A percentile compares a stretch with the other conserved stretches of the same genome.
Evolutionary conservation across 371 early-diverging fungal genomes (phyloP).

Genomic region (Chytridium lagenaria): DNA sequence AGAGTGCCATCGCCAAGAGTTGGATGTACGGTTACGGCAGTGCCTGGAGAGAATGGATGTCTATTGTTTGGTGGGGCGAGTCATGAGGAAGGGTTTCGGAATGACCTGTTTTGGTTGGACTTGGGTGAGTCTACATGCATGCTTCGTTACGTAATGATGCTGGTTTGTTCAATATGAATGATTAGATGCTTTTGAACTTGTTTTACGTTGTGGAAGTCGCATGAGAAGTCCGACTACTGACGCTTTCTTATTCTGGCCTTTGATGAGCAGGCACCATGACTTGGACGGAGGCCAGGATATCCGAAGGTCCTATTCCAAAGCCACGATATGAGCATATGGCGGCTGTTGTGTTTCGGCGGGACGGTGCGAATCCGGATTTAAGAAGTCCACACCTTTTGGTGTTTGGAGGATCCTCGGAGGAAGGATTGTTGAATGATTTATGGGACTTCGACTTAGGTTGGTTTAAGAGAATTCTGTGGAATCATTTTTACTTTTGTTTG

Average conservation of each 20-base stretch:
- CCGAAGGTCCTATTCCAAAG: background rate
- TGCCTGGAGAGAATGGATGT: background rate
- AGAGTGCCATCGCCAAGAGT: constrained; percentile 1
- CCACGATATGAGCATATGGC: constrained; percentile 43
- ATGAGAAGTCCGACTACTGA: too few relatives aligned
- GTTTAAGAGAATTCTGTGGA: too few relatives aligned
- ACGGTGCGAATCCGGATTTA: background rate
- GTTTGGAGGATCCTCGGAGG: constrained; percentile 39
- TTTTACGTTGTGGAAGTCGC: background rate
- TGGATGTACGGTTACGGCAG: constrained; percentile 9
- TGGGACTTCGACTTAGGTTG: constrained; percentile 34
- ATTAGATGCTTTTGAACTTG: too few relatives aligned
- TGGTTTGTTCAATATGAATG: too few relatives aligned
- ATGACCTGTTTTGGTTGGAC: constrained; percentile 32
- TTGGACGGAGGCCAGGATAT: background rate
- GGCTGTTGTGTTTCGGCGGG: constrained; percentile 11
- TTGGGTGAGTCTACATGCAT: constrained; percentile 36
- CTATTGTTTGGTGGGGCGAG: constrained; percentile 46
- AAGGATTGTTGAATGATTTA: constrained; percentile 37
- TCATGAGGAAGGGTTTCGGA: constrained; percentile 40
- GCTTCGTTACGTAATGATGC: too few relatives aligned
- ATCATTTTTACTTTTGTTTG: too few relatives aligned
- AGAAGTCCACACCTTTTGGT: constrained; percentile 26
- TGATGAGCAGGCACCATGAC: background rate
- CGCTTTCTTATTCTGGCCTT: too few relatives aligned